Percentiles rank a stretch among this genome's conserved stretches.
Conservation (phyloP, 2,329 filamentous ascomycete genomes). For the Colletotrichum sp. region DNA sequence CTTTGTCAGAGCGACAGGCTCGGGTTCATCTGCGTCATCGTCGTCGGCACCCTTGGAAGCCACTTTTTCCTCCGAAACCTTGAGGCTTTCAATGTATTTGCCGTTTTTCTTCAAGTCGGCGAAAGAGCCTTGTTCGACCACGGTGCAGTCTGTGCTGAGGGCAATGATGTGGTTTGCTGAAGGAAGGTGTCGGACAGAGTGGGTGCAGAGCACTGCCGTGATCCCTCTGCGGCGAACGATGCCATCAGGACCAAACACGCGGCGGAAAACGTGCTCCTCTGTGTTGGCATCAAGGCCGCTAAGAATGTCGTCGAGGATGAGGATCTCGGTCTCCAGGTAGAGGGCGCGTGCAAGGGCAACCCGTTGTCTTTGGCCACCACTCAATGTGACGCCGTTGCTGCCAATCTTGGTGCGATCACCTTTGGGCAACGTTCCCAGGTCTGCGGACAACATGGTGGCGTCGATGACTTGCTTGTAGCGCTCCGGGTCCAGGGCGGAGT, state of each 20-base stretch:
- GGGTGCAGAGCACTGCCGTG: conserved; percentile 40
- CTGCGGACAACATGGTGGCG: conserved; percentile 33
- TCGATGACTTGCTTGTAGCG: conserved; percentile 39
- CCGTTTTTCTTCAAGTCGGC: conserved; percentile 37
- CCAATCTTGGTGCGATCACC: conserved; percentile 44
- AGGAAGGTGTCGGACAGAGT: conserved; percentile 41
- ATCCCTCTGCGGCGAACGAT: conserved; percentile 24
- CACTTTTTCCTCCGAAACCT: conserved; percentile 29
- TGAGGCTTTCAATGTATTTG: conserved; percentile 42
- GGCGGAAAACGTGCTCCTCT: conserved; percentile 32
- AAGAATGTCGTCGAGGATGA: conserved; percentile 39
- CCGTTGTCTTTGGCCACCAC: conserved; percentile 40
- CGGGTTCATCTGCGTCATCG: neutral
- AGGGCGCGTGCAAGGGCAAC: conserved; percentile 33
- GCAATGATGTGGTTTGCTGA: conserved; percentile 48
- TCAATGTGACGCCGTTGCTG: conserved; percentile 43
- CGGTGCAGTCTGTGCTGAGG: conserved; percentile 39
- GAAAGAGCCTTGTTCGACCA: conserved; percentile 47
- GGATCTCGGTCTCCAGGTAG: conserved; percentile 30
- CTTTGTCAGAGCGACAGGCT: neutral
- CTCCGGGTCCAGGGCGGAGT: conserved; percentile 28
- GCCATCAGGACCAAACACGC: conserved; percentile 31
- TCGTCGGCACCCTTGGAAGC: neutral
- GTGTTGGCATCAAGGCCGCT: conserved; percentile 38
- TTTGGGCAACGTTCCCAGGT: conserved; percentile 33